Conservation (phyloP, 139 green algal genomes). For the Asterochloris sp. region DNA sequence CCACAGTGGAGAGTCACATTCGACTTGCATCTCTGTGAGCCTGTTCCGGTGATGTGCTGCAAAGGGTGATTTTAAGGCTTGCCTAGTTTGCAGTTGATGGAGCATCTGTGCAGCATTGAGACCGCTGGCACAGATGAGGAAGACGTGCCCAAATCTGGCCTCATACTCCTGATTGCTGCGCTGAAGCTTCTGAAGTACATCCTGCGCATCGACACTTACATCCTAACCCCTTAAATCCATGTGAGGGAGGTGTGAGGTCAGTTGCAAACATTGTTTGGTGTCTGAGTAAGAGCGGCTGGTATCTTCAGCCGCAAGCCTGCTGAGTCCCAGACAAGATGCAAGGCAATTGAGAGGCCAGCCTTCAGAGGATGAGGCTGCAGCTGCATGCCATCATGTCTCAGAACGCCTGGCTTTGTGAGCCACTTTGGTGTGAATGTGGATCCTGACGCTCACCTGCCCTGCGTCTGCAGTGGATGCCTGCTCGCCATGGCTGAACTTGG, state of each 20-base stretch:
- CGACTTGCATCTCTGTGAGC: not conserved
- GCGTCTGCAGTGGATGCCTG: conserved; percentile 45
- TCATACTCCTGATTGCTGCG: conserved; percentile 75
- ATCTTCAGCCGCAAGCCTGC: not conserved
- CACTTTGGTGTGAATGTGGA: not conserved
- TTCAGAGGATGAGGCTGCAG: not conserved
- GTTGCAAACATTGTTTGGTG: not conserved
- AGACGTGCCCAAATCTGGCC: conserved; percentile 88
- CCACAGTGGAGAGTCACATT: not conserved
- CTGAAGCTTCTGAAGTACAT: conserved; percentile 45
- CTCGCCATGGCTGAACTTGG: conserved; percentile 50
- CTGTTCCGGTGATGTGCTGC: not conserved
- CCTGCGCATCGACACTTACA: too few species aligned
- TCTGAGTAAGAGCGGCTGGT: not conserved
- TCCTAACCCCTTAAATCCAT: not conserved
- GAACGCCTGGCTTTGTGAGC: not conserved
- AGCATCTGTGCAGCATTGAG: conserved; percentile 66
- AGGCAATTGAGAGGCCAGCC: not conserved
- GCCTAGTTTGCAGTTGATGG: conserved; percentile 44
- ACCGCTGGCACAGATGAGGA: conserved; percentile 89
- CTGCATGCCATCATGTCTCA: not conserved
- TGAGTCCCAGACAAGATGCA: not conserved
- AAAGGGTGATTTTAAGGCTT: not conserved
- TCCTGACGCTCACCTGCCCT: conserved; percentile 15
- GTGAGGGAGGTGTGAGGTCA: not conserved